Evolutionary conservation across 192 early-diverging fungal species (phyloP).

Genomic region (Physocladia obscura): DNA sequence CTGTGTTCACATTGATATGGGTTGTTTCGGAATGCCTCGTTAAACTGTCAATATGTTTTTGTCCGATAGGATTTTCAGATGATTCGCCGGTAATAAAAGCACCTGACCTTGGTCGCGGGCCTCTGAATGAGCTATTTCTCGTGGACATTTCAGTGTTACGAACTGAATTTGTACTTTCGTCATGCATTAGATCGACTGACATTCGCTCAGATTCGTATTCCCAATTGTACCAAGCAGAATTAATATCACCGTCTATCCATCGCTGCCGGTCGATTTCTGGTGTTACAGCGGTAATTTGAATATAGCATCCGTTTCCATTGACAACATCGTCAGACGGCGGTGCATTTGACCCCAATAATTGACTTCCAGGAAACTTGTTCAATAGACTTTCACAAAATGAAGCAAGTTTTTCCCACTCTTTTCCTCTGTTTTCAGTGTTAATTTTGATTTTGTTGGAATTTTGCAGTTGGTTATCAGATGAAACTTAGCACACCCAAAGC

Average conservation of each 20-base stretch:
- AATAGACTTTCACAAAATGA: conserved; percentile 71
- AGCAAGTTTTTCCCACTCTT: conserved; percentile 73
- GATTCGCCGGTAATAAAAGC: too few relatives aligned
- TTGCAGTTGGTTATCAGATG: too few relatives aligned
- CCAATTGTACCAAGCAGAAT: conserved; percentile 30
- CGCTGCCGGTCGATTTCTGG: conserved; percentile 53
- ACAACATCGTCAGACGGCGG: conserved; percentile 49
- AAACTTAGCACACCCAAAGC: too few relatives aligned
- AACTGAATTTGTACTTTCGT: background rate
- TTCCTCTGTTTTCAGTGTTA: conserved; percentile 25
- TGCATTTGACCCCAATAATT: conserved; percentile 47
- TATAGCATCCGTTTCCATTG: conserved; percentile 54
- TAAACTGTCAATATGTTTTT: background rate
- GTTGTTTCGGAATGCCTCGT: background rate
- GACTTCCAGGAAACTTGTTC: conserved; percentile 62
- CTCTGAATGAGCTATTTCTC: background rate
- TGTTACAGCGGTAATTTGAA: conserved; percentile 69
- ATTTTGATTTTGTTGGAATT: too few relatives aligned
- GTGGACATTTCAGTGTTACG: background rate
- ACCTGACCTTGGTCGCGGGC: background rate
- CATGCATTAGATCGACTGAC: background rate
- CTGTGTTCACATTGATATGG: background rate
- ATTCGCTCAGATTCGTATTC: conserved; percentile 15
- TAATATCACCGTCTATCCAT: conserved; percentile 34
- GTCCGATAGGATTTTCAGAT: background rate